Evolutionary conservation across 2,329 filamentous ascomycete genomes (phyloP), one percentile per base, ranked within the genome.

Genomic region (Niveomyces coronatus): DNA sequence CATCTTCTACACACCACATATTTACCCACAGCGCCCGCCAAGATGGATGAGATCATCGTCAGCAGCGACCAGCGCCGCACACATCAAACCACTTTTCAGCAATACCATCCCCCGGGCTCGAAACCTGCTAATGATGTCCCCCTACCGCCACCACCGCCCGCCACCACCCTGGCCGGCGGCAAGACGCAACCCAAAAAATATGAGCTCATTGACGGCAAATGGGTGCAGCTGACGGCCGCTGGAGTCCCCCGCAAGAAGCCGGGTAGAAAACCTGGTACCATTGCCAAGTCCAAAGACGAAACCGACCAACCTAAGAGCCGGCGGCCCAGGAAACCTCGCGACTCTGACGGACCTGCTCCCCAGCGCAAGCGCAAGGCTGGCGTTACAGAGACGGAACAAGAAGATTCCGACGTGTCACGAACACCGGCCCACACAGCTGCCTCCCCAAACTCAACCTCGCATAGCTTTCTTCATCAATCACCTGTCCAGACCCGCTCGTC

Each of bases 191-290:
- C 50, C 14, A 61, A 54, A 44, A 47, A 51, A 27, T 63, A 52
- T 28, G 56, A 52, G 10, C 39, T 51, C n/a, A 51, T 61, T 44
- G 54, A 67, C 45, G 53, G 64, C 45, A 46, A 61, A 49, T 57
- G 56, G 47, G 65, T 70, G 19, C 66, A 63, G 44, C 57, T 77
- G 37, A 77, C 72, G 0, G 72, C 73, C 18, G 72, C 73, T 36
- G 74, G 74, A 9, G 52, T 74, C 6, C 72, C 74, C 1, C 61
- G 75, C 4, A 78, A 78, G 58, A 81, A 80, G 59, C 74, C 76
- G 15, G 76, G 75, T 16, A 70, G 76, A 35, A 81, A 81, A 52
- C 74, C 76, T 50, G 82, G 69, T 52, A 73, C 63, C 43, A 68
- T 60, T 39, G 56, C 68, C 34, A 71, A 69, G 49, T 56, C 58